These are phyloP conservation scores for Selaginella tamariscina DNA, from an alignment of 75 land plant genomes.

Conservation along the genomic window DNA sequence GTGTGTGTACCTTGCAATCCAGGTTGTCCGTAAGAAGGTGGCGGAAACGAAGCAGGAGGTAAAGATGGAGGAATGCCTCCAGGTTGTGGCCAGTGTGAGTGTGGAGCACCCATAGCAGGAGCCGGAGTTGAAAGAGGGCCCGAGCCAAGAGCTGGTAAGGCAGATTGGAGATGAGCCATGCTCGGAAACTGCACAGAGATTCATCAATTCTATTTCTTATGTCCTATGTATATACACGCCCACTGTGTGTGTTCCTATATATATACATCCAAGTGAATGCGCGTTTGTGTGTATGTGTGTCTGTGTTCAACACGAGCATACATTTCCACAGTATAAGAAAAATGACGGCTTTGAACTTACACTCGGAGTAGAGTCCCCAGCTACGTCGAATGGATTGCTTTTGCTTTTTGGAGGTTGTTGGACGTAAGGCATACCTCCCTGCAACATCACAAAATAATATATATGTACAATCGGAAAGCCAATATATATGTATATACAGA, in stretches of 20 bases:
- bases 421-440: not conserved
- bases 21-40: not conserved
- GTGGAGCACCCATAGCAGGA: not conserved
- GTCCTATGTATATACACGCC: too few species aligned
- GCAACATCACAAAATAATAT: not conserved
- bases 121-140: too few species aligned
- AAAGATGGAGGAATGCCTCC: not conserved
- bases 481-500: not conserved
- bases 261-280: too few species aligned
- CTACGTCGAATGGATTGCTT: not conserved
- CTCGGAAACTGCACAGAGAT: not conserved
- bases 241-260: too few species aligned
- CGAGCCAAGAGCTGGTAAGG: not conserved
- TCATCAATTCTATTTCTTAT: too few species aligned
- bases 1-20: too few species aligned
- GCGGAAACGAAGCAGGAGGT: not conserved
- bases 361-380: not conserved
- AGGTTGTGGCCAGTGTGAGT: not conserved
- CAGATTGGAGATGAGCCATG: conserved; percentile 1
- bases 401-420: not conserved
- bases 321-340: too few species aligned
- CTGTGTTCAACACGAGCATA: too few species aligned
- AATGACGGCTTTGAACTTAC: not conserved
- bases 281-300: too few species aligned
- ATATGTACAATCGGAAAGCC: not conserved